Conservation (phyloP, 768 basidiomycete genomes). For the Kwoniella newhampshirensis region DNA sequence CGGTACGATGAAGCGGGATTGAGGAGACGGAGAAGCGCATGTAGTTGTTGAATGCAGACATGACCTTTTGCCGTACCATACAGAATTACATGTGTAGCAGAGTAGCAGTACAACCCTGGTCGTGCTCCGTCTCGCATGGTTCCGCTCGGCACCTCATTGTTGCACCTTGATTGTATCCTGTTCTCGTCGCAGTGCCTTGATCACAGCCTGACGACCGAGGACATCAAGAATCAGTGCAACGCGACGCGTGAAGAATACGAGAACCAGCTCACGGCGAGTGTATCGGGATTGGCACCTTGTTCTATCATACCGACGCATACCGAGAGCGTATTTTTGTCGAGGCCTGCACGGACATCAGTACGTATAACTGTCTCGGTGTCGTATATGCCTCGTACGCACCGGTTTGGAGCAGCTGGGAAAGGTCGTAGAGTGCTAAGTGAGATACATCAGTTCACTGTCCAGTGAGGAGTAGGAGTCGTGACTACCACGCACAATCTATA, state of each 20-base stretch:
- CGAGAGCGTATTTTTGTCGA: slow-evolving; percentile 87
- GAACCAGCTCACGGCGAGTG: slow-evolving; percentile 68
- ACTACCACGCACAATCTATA: slow-evolving; percentile 39
- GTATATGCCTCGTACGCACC: slow-evolving; percentile 39
- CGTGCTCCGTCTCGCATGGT: too few species aligned
- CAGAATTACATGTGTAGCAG: background rate
- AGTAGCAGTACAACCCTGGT: background rate
- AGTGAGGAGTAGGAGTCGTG: background rate
- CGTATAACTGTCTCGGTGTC: slow-evolving; percentile 1
- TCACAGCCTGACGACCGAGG: slow-evolving; percentile 63
- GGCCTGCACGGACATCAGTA: slow-evolving; percentile 48
- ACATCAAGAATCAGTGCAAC: slow-evolving; percentile 8
- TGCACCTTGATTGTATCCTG: slow-evolving; percentile 56
- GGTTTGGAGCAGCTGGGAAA: slow-evolving; percentile 83
- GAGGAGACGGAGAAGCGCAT: background rate
- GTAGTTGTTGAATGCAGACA: background rate
- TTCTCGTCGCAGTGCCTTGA: slow-evolving; percentile 78
- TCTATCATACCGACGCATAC: slow-evolving; percentile 91
- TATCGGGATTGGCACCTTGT: slow-evolving; percentile 87
- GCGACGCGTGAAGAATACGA: background rate
- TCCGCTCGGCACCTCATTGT: too few species aligned
- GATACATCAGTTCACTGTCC: slow-evolving; percentile 5
- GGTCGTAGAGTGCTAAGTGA: slow-evolving; percentile 72
- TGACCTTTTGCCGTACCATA: background rate
- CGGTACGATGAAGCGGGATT: slow-evolving; percentile 42